These are phyloP conservation scores for Fagopyrum esculentum DNA, from an alignment of 148 eudicot genomes.

Conservation along the genomic window DNA sequence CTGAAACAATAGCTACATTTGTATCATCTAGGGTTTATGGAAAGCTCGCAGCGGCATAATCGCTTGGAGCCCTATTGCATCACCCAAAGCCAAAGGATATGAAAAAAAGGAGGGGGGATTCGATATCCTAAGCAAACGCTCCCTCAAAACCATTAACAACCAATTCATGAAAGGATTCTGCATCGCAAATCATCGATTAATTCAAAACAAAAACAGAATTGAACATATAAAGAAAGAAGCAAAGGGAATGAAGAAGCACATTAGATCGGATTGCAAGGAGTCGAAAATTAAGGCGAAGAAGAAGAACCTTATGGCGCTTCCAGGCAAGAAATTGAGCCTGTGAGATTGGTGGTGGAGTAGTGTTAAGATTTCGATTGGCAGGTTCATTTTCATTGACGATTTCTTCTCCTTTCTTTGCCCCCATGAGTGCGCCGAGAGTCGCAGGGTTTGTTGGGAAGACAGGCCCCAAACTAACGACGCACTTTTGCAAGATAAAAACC, in stretches of 20 bases:
- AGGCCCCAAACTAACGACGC: background rate
- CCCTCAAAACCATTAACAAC: background rate
- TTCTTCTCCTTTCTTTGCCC: conserved; percentile 6
- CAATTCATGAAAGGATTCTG: background rate
- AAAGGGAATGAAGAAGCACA: background rate
- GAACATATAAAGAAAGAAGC: background rate
- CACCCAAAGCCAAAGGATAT: no score
- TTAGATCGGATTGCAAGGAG: background rate
- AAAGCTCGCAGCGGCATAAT: background rate
- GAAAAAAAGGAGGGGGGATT: no score
- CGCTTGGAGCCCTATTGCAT: no score
- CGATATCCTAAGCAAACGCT: background rate
- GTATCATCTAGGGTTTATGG: background rate
- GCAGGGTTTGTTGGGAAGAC: background rate
- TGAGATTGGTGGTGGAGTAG: conserved; percentile 19
- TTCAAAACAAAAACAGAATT: background rate
- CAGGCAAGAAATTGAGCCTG: conserved; percentile 48
- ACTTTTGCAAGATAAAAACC: no score
- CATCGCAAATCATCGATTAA: background rate
- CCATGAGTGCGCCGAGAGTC: conserved; percentile 8
- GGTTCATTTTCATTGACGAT: background rate
- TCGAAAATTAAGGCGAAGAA: background rate
- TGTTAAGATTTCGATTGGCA: background rate
- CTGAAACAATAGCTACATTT: background rate
- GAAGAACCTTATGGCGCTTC: conserved; percentile 53